Base-by-base conservation (phyloP, 2,329 filamentous ascomycete genomes). In the Phoma herbarum region DNA sequence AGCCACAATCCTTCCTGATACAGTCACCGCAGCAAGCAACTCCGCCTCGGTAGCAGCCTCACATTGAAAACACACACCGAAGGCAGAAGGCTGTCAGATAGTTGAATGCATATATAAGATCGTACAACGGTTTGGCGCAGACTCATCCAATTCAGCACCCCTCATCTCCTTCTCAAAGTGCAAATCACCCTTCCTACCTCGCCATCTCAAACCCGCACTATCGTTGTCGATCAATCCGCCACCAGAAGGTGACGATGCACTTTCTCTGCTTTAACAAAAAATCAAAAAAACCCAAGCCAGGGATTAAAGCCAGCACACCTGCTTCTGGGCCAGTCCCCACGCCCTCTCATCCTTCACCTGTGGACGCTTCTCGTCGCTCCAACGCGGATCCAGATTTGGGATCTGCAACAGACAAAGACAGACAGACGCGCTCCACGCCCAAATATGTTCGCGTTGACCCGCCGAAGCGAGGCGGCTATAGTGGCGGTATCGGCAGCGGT, bases 11-110 rank as follows among this genome's bases (percentile, higher is more conserved):
- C 26, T 54, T 45, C 54, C 56, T 33, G 20, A 51, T 41, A 2
- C 33, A 31, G 56, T 59, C 56, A 59, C 56, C 56, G 50, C 56
- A 59, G 45, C 29, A 26, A 23, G 25, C 28, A 37, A 42, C 25
- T 22, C 18, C 28, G 43, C 55, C 37, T 43, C 43, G 42, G 26
- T 22, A 49, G 39, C 31, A 59, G 56, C 49, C 50, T 59, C 41
- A 42, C 22, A 6, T 23, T 25, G 23, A 18, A 45, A 46, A 18
- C 11, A 14, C 33, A 51, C 47, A 57, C 46, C 37, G 39, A 31
- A 37, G 20, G 31, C 41, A 46, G 25, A 16, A 35, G 37, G 52
- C 31, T 35, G 25, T 43, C n/a, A 16, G 14, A n/a, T 20, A 31
- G 18, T 2, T 23, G 22, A 6, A 23, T 16, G 14, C 11, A 20